phyloP scores from a whole-genome alignment of 1,284 basidiomycete species.

The Peniophora sp. region DNA sequence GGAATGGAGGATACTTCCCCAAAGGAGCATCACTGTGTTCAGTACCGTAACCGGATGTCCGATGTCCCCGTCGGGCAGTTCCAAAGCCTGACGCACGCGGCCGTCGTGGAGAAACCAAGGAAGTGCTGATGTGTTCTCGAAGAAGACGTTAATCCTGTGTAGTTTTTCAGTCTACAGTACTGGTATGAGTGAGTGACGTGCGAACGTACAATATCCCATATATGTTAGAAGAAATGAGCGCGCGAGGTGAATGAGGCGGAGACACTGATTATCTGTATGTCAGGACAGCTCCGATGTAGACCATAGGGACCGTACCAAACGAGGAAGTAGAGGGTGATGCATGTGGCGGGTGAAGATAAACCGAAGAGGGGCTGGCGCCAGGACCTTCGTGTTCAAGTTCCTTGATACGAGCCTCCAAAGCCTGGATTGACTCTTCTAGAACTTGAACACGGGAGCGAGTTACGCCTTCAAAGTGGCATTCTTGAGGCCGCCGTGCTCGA shows the following conservation, averaged over 20 bases:
- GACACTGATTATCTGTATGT: no score
- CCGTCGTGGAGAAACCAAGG: constrained; percentile 24
- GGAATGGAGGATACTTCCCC: constrained; percentile 32
- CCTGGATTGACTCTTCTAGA: constrained; percentile 29
- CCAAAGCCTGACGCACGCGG: constrained; percentile 19
- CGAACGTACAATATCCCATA: background rate
- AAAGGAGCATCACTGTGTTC: constrained; percentile 38
- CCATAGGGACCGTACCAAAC: constrained; percentile 5
- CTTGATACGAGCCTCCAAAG: constrained; percentile 24
- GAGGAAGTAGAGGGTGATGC: background rate
- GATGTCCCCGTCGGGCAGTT: constrained; percentile 24
- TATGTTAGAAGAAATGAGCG: background rate
- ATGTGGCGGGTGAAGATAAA: background rate
- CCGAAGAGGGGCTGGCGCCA: constrained; percentile 11
- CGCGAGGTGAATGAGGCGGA: no score
- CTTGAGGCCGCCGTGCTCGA: constrained; percentile 24
- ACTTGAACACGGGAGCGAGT: constrained; percentile 24
- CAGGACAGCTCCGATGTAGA: no score
- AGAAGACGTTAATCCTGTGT: constrained; percentile 14
- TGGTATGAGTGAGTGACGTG: background rate
- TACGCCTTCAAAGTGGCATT: constrained; percentile 34
- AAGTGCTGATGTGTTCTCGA: constrained; percentile 16
- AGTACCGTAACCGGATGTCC: constrained; percentile 40
- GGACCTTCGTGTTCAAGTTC: constrained; percentile 25
- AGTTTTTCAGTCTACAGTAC: constrained; percentile 11